phyloP scores from a whole-genome alignment of 768 basidiomycete genomes.

The Lactarius evosmus region DNA sequence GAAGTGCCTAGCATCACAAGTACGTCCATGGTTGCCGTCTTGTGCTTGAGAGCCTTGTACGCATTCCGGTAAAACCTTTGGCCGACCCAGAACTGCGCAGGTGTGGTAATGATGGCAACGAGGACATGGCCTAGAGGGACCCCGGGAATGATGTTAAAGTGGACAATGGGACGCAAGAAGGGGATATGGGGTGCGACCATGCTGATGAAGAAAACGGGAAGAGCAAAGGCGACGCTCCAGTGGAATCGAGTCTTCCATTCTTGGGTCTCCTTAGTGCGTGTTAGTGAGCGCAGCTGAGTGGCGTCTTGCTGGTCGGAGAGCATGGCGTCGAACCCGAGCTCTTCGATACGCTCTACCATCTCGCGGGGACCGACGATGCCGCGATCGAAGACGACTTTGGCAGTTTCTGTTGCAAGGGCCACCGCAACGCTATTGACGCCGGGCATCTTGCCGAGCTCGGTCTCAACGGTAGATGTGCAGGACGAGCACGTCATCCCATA shows the following conservation, averaged over 20 bases:
- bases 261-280: slow-evolving; percentile 84
- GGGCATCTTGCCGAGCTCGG: slow-evolving; percentile 61
- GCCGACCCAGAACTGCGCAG: slow-evolving; percentile 92
- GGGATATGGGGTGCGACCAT: slow-evolving; percentile 79
- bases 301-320: slow-evolving; percentile 75
- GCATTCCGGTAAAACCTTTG: slow-evolving; percentile 84
- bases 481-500: slow-evolving; percentile 92
- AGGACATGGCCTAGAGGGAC: slow-evolving; percentile 82
- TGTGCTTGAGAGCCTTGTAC: slow-evolving; percentile 87
- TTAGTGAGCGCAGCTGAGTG: slow-evolving; percentile 82
- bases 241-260: slow-evolving; percentile 83
- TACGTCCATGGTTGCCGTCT: slow-evolving; percentile 95
- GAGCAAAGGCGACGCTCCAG: slow-evolving; percentile 70
- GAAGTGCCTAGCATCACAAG: slow-evolving; percentile 94
- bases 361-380: slow-evolving; percentile 73
- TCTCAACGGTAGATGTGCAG: slow-evolving; percentile 75
- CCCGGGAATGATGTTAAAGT: slow-evolving; percentile 53
- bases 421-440: slow-evolving; percentile 72
- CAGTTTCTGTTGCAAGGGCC: slow-evolving; percentile 72
- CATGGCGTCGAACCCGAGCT: slow-evolving; percentile 89
- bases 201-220: slow-evolving; percentile 90
- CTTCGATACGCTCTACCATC: slow-evolving; percentile 82
- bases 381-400: slow-evolving; percentile 74
- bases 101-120: slow-evolving; percentile 73
- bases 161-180: slow-evolving; percentile 53